Percentiles rank a stretch among this genome's conserved stretches.
Evolutionary conservation across 2,329 filamentous ascomycete species (phyloP).

Genomic region (Boeremia exigua): DNA sequence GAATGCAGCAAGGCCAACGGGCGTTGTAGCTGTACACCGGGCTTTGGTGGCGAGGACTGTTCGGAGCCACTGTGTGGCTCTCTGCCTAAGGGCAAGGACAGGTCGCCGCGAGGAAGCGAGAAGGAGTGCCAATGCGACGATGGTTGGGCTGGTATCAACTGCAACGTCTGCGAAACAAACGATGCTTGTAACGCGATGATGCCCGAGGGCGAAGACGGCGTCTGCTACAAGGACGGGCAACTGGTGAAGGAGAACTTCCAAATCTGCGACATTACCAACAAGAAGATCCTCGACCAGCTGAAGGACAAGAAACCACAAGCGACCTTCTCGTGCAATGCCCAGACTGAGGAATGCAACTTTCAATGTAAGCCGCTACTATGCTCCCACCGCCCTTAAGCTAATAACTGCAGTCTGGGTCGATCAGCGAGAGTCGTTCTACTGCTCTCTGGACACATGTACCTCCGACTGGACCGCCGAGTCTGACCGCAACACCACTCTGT

Average conservation of each 20-base stretch:
- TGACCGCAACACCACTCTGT: conserved; percentile 79
- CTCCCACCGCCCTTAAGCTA: conserved; percentile 22
- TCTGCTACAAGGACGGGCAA: conserved; percentile 91
- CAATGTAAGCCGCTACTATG: conserved; percentile 70
- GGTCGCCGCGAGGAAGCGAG: conserved; percentile 73
- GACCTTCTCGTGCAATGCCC: conserved; percentile 87
- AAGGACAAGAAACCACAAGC: conserved; percentile 87
- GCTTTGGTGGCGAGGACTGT: conserved; percentile 94
- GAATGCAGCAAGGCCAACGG: conserved; percentile 88
- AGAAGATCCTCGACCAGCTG: conserved; percentile 86
- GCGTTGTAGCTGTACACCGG: conserved; percentile 88
- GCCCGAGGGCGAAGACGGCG: conserved; percentile 78
- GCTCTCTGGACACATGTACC: conserved; percentile 80
- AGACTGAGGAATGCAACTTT: conserved; percentile 83
- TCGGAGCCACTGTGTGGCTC: conserved; percentile 90
- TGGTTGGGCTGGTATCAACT: conserved; percentile 96
- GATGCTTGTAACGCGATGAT: conserved; percentile 87
- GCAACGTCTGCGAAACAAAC: conserved; percentile 86
- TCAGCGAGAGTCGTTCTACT: conserved; percentile 93
- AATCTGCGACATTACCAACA: conserved; percentile 96
- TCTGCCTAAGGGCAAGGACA: conserved; percentile 76
- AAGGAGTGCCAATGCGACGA: conserved; percentile 81
- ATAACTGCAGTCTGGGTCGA: conserved; percentile 83
- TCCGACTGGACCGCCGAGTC: conserved; percentile 73
- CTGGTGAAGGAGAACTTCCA: conserved; percentile 95